These are phyloP conservation scores for Lepiota subincarnata DNA, from an alignment of 768 basidiomycete species.

Conservation along the genomic window DNA sequence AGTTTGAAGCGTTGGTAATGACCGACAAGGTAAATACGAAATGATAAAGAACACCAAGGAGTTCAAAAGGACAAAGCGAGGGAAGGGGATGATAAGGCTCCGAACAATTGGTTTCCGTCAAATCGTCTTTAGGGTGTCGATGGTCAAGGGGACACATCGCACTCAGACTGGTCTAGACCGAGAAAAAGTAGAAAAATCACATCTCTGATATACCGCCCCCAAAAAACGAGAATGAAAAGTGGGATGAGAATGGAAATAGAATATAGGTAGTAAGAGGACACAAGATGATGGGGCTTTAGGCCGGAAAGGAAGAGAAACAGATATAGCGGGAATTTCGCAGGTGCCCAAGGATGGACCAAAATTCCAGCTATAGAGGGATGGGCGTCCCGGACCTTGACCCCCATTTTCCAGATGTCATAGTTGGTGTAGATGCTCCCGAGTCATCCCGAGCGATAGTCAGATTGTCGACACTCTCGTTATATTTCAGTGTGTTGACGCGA, in stretches of 20 bases:
- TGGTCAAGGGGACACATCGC: too few relatives aligned
- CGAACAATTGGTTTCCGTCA: too few relatives aligned
- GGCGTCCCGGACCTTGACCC: conserved; percentile 3
- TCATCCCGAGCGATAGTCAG: not conserved
- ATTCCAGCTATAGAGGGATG: not conserved
- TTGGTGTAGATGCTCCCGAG: conserved; percentile 1
- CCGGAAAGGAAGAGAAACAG: not conserved
- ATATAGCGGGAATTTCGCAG: not conserved
- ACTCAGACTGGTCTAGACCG: not conserved
- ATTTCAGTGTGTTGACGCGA: not conserved
- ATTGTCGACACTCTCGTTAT: not conserved
- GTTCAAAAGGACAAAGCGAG: too few relatives aligned
- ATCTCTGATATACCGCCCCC: not conserved
- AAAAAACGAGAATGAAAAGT: not conserved
- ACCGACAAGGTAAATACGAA: too few relatives aligned
- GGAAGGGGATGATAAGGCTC: too few relatives aligned
- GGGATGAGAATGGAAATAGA: not conserved
- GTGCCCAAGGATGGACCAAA: not conserved
- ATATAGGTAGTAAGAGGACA: too few relatives aligned
- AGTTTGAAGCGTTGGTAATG: conserved; percentile 2
- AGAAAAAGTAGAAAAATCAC: not conserved
- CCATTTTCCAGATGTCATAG: not conserved
- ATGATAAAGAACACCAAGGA: too few relatives aligned
- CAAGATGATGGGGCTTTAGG: too few relatives aligned
- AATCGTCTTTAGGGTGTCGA: too few relatives aligned